These are phyloP conservation scores for Solanum paucissectum DNA, from an alignment of 257 asterid genomes.

Conservation along the genomic window DNA sequence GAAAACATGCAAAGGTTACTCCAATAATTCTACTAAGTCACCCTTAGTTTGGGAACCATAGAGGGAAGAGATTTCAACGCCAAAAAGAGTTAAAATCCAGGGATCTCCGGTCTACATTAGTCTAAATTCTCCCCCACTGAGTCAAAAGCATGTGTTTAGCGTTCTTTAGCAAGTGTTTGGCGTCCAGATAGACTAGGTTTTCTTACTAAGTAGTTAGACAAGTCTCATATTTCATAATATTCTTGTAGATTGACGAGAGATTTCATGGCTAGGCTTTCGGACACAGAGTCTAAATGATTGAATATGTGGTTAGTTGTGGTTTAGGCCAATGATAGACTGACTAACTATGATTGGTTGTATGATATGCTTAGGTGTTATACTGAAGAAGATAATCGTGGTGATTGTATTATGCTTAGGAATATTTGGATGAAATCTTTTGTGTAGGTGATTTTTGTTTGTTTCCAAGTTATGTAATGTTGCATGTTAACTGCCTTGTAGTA, in stretches of 20 bases:
- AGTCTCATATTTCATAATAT: no score
- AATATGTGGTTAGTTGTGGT: neutral
- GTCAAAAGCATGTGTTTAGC: neutral
- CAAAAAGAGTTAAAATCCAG: neutral
- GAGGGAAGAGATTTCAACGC: neutral
- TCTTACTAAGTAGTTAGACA: neutral
- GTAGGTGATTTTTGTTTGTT: neutral
- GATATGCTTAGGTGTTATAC: neutral
- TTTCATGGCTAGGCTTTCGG: neutral
- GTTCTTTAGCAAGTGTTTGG: neutral
- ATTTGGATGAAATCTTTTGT: neutral
- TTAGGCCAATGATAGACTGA: neutral
- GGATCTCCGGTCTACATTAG: no score
- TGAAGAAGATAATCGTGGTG: neutral
- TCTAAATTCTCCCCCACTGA: neutral
- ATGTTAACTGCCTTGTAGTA: neutral
- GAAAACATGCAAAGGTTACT: neutral
- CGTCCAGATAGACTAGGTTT: no score
- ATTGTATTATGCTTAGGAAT: neutral
- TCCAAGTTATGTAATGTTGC: neutral
- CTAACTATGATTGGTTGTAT: neutral
- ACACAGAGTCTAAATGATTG: neutral
- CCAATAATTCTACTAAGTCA: neutral
- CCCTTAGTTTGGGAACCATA: neutral
- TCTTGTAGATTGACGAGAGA: neutral